Evolutionary conservation across 1,284 basidiomycete species (phyloP).

Genomic region (Heliocybe sulcata): DNA sequence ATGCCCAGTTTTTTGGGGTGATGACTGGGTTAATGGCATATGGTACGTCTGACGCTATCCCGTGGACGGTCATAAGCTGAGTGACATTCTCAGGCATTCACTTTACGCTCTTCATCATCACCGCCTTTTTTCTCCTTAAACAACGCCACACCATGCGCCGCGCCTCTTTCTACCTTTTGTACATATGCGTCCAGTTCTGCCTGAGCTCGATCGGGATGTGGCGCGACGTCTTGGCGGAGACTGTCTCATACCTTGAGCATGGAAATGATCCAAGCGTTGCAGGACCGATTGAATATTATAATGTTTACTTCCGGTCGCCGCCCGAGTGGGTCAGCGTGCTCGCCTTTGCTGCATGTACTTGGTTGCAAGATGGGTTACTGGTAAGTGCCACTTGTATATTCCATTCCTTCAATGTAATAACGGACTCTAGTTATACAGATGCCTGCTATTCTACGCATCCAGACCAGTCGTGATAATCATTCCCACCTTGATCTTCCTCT

Average conservation of each 20-base stretch:
- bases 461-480: constrained; percentile 11
- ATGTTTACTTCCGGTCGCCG: background rate
- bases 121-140: background rate
- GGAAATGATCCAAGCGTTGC: background rate
- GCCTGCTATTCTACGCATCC: constrained; percentile 11
- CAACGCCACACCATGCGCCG: background rate
- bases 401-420: constrained; percentile 10
- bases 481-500: constrained; percentile 12
- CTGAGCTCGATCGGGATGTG: background rate
- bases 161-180: background rate
- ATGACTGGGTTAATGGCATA: background rate
- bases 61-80: background rate
- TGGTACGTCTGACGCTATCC: background rate
- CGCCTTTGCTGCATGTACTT: background rate
- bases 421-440: constrained; percentile 12
- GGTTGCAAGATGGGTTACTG: constrained; percentile 2
- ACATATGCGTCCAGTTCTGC: background rate
- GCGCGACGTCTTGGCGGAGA: background rate
- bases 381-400: background rate
- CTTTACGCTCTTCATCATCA: background rate
- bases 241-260: constrained; percentile 12
- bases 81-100: background rate
- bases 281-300: constrained; percentile 1
- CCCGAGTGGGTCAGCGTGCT: background rate
- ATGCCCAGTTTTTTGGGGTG: background rate